phyloP scores from a whole-genome alignment of 208 protist genomes.

The Leishmania tropica region DNA sequence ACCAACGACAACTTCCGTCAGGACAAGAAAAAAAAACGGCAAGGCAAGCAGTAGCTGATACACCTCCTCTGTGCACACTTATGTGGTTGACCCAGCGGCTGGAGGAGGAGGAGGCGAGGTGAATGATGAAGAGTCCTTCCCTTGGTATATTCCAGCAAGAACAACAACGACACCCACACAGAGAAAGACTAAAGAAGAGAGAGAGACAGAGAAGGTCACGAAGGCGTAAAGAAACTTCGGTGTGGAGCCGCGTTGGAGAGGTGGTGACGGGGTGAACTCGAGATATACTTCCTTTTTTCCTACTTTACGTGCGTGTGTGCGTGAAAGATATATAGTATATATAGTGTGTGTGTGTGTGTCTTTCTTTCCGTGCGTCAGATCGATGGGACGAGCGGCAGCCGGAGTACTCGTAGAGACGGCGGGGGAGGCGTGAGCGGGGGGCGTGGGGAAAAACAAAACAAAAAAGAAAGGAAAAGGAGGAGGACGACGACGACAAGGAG shows the following conservation, averaged over 20 bases:
- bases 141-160: conserved; percentile 4
- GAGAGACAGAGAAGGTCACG: neutral
- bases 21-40: neutral
- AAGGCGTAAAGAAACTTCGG: neutral
- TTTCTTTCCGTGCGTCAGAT: neutral
- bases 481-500: neutral
- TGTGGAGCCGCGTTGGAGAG: neutral
- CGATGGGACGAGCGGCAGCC: neutral
- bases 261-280: neutral
- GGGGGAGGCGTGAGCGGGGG: neutral
- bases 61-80: neutral
- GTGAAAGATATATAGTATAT: neutral
- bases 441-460: neutral
- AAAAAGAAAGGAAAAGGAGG: neutral
- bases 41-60: neutral
- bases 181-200: neutral
- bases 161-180: neutral
- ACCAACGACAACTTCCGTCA: neutral
- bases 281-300: neutral
- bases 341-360: neutral
- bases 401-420: neutral
- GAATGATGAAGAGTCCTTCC: neutral
- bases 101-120: neutral
- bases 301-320: neutral
- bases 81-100: neutral